phyloP scores from a whole-genome alignment of 306 rosid genomes.

The Quercus rubra region DNA sequence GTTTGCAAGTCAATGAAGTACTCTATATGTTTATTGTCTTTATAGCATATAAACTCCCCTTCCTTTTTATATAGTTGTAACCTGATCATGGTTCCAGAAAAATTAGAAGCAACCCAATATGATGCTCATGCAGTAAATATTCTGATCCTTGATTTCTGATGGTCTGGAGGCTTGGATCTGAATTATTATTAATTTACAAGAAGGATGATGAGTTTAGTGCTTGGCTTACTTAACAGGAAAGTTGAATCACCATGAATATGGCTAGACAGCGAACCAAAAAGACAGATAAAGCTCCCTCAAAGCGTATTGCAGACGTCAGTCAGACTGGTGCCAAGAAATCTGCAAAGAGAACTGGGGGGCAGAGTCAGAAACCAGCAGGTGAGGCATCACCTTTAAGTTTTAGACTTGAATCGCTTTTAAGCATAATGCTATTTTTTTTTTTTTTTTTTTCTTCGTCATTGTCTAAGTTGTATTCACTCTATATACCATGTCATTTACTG shows the following conservation, averaged over 20 bases:
- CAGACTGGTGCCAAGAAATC: conserved; percentile 30
- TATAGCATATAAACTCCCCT: background rate
- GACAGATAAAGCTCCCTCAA: conserved; percentile 35
- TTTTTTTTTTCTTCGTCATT: background rate
- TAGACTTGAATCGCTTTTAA: background rate
- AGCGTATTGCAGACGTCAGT: conserved; percentile 24
- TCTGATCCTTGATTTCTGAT: background rate
- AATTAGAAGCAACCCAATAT: background rate
- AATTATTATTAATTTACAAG: background rate
- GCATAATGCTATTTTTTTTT: background rate
- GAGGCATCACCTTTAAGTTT: background rate
- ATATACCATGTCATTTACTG: background rate
- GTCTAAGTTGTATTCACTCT: background rate
- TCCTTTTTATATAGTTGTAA: background rate
- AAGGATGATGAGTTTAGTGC: background rate
- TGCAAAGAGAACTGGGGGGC: conserved; percentile 30
- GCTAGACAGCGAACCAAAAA: conserved; percentile 23
- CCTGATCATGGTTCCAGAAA: background rate
- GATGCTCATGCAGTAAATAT: conserved; percentile 9
- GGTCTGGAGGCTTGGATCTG: background rate
- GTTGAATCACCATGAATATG: conserved; percentile 38
- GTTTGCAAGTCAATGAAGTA: background rate
- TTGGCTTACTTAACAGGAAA: conserved; percentile 28
- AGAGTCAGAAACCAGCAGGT: conserved; percentile 39
- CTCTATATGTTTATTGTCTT: background rate